A percentile compares a stretch with the other conserved stretches of the same genome.
Evolutionary conservation across 225 moss, liverwort and hornwort species (phyloP).

Genomic region (Pleurozium schreberi): DNA sequence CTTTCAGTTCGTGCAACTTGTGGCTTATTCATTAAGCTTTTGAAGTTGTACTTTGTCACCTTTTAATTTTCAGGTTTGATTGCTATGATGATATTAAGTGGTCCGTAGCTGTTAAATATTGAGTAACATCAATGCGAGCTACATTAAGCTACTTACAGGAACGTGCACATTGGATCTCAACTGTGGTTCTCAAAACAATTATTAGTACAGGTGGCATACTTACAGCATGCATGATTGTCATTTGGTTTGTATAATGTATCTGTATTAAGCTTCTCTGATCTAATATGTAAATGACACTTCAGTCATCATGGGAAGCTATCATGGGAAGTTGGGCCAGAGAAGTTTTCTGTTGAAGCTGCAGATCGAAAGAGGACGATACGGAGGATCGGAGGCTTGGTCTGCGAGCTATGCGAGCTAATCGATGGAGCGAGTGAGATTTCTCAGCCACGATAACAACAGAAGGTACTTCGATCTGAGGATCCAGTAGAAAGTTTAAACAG

Average conservation of each 20-base stretch:
- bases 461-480: neutral
- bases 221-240: neutral
- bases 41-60: neutral
- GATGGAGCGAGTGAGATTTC: neutral
- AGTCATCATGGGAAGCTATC: neutral
- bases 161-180: slow-evolving; percentile 13
- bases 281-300: neutral
- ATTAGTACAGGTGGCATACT: neutral
- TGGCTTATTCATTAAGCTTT: too few species aligned
- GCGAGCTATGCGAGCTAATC: neutral
- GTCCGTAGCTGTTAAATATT: neutral
- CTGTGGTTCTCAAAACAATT: neutral
- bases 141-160: neutral
- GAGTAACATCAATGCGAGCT: neutral
- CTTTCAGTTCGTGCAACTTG: neutral
- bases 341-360: neutral
- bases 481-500: neutral
- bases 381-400: neutral
- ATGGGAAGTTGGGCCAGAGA: neutral
- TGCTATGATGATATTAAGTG: neutral
- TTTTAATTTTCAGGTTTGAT: neutral
- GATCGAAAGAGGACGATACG: neutral
- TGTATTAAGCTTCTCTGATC: neutral
- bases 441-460: neutral
- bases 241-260: neutral